Conservation (phyloP, 352 stramenopile genomes). For the Globisporangium orthogonon region DNA sequence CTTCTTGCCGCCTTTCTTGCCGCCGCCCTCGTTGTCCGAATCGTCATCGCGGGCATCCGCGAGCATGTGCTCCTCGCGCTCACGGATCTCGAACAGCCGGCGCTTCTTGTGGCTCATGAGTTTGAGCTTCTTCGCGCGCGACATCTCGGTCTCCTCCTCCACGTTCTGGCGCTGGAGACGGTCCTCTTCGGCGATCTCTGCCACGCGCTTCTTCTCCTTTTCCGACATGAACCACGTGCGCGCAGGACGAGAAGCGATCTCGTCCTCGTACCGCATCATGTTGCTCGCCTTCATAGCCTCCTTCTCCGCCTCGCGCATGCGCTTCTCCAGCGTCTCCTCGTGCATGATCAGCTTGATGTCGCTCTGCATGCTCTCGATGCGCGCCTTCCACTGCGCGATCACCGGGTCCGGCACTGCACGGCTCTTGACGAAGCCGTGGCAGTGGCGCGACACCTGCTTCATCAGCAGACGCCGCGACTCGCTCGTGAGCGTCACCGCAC, state of each 20-base stretch:
- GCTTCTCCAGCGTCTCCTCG: slow-evolving; percentile 87
- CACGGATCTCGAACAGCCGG: slow-evolving; percentile 74
- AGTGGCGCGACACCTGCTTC: slow-evolving; percentile 91
- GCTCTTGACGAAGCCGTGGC: slow-evolving; percentile 88
- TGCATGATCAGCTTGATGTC: slow-evolving; percentile 80
- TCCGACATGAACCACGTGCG: slow-evolving; percentile 92
- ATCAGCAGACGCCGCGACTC: slow-evolving; percentile 90
- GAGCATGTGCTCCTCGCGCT: slow-evolving; percentile 77
- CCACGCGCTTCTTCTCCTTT: slow-evolving; percentile 84
- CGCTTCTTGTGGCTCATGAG: slow-evolving; percentile 87
- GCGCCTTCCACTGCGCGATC: slow-evolving; percentile 83
- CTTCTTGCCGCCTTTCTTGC: slow-evolving; percentile 39
- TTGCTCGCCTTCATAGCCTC: slow-evolving; percentile 88
- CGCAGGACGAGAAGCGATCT: slow-evolving; percentile 83
- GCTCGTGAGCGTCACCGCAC: slow-evolving; percentile 86
- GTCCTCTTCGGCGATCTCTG: slow-evolving; percentile 60
- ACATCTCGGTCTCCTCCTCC: slow-evolving; percentile 28
- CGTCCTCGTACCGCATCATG: slow-evolving; percentile 86
- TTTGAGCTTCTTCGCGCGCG: slow-evolving; percentile 74
- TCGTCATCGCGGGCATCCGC: slow-evolving; percentile 44
- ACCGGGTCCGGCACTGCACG: slow-evolving; percentile 84
- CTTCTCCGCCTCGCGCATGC: slow-evolving; percentile 86
- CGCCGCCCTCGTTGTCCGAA: slow-evolving; percentile 23
- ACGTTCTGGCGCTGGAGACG: slow-evolving; percentile 30
- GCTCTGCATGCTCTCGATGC: slow-evolving; percentile 76